Base-by-base conservation (phyloP, 1,284 basidiomycete genomes). In the Tylopilus microsporus region DNA sequence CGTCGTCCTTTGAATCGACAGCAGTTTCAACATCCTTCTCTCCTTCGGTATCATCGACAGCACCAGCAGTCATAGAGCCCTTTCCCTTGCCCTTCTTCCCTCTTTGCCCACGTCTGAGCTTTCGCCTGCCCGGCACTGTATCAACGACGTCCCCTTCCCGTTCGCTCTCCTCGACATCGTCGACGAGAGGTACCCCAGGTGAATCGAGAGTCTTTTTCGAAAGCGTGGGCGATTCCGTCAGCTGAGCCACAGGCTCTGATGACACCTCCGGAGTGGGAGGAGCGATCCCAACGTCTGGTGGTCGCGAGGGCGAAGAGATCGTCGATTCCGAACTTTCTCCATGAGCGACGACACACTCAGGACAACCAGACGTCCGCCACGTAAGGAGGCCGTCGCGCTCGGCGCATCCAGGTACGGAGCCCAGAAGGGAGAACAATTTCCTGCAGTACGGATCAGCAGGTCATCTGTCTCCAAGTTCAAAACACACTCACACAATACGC, bases 81-180 rank as follows among this genome's bases (percentile, higher is more conserved):
- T 65, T 66, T 41, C 64, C 74, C 61, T 77, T 80, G 58, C 78
- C 80, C 70, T 78, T 80, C 71, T 74, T 81, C n/a, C 79, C 79
- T 56, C 80, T 72, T 58, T 68, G 75, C 74, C 36, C 36, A 12
- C 72, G 74, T 73, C 68, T 66, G 53, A 55, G 66, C 60, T 76
- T 79, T 49, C 73, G 76, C 64, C 79, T 83, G 19, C 75, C 79
- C 1, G 80, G 77, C 1, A 77, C 75, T 11, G 75, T 76, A 11
- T 75, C 75, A 19, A 65, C 70, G n/a, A 5, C 45, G 37, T 79
- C 84, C 5, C 60, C 83, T 58, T 87, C 86, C 55, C 77, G 81
- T 52, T 84, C 86, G 55, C 80, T 84, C 5, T 85, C 85, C 11
- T 85, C 85, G 1, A 65, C 77, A 8, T 76, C 77, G 45, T 74